Evolutionary conservation across 2,329 filamentous ascomycete species (phyloP), one percentile per base, ranked within the genome.

Genomic region (Pseudogymnoascus sp.): DNA sequence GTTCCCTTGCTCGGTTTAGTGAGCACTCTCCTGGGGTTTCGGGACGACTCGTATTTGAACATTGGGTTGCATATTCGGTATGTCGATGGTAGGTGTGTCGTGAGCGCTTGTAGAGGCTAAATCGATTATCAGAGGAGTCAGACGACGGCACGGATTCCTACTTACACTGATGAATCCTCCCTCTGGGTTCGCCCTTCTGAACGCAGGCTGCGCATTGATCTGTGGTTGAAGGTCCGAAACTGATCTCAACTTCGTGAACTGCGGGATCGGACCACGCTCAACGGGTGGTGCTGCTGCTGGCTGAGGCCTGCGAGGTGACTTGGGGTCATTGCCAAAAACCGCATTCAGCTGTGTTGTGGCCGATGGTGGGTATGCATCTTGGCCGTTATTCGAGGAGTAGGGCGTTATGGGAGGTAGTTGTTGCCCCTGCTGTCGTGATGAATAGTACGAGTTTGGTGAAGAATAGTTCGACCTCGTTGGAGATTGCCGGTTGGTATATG

Each of bases 1-100:
- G 90, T 86, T 12, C 95, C 95, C 78, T 99, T 99, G 83, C 95
- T 98, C 6, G 95, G 95, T 77, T 99, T 99, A 14, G 95, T 99
- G 68, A 99, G 82, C 60, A 99, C 95, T 75, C 95, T 86, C 66
- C 95, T 89, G 40, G 95, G 95, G 73, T 99, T 99, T 68, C 95
- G 86, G 62, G 95, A 97, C 14, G 95, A 97, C 75, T 99, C 95
- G 78, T 99, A 99, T 79, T 99, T 97, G 82, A 99, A 99, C 71
- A 85, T 88, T 2, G 93, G 93, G 74, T 99, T 99, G 81, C 95
- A 99, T 75, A 99, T 98, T 70, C 95, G 89, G 79, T 99, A 99
- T 1, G 95, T 98, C 4, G 93, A 89, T 14, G 95, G 93, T 19
- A 99, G 82, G 71, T 98, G 93, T 41, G 90, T 89, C 1, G 95